Conservation (phyloP, 2,329 filamentous ascomycete genomes). For the Penicillium italicum region DNA sequence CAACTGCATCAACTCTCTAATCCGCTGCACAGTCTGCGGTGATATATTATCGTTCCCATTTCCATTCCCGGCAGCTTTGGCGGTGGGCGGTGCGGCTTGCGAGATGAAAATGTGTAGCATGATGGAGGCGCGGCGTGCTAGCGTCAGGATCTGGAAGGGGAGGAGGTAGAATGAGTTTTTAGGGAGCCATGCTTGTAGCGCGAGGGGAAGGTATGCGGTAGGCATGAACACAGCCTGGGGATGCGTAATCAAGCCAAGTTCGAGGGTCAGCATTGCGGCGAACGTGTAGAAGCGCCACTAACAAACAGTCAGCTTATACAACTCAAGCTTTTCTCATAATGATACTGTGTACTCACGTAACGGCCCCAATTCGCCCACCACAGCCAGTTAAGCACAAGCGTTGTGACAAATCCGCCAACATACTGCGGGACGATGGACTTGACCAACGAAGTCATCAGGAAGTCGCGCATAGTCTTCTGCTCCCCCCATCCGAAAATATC, state of each 20-base stretch:
- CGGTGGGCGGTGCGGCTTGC: conserved; percentile 69
- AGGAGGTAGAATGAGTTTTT: conserved; percentile 53
- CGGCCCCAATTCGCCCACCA: conserved; percentile 44
- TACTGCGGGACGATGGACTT: conserved; percentile 39
- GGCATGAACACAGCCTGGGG: conserved; percentile 43
- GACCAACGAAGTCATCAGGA: conserved; percentile 62
- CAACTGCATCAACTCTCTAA: conserved; percentile 64
- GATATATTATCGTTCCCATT: conserved; percentile 32
- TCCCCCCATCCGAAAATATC: conserved; percentile 60
- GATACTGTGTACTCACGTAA: conserved; percentile 40
- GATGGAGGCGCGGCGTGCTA: conserved; percentile 71
- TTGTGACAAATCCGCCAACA: conserved; percentile 34
- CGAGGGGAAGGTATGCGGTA: conserved; percentile 28
- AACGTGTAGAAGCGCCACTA: conserved; percentile 54
- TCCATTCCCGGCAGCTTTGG: conserved; percentile 29
- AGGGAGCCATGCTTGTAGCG: conserved; percentile 32
- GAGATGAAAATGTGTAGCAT: conserved; percentile 79
- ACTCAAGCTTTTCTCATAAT: conserved; percentile 2
- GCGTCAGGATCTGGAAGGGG: conserved; percentile 76
- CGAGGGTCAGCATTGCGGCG: conserved; percentile 53
- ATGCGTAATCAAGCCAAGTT: conserved; percentile 56
- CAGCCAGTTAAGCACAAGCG: conserved; percentile 38
- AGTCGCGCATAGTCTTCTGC: conserved; percentile 64
- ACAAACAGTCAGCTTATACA: conserved; percentile 16
- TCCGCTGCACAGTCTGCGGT: conserved; percentile 56